Percentiles rank a stretch among this genome's conserved stretches.
These are phyloP conservation scores for Eustoma russellianum DNA, from an alignment of 257 asterid genomes.

Conservation along the genomic window DNA sequence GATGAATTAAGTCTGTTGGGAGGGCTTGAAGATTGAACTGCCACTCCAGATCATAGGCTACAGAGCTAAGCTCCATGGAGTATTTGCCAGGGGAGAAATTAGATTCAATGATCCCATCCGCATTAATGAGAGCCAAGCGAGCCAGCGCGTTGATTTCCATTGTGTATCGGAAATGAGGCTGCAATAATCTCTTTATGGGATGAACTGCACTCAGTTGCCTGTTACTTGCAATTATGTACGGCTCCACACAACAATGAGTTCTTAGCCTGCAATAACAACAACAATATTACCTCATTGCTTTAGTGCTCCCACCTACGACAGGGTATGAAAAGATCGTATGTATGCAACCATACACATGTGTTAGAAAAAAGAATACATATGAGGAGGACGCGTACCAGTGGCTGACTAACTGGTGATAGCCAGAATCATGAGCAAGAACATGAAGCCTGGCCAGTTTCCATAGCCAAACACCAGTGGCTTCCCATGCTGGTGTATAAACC, in stretches of 20 bases:
- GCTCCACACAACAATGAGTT: constrained; percentile 67
- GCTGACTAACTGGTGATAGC: constrained; percentile 58
- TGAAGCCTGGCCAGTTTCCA: constrained; percentile 77
- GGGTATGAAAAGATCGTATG: too few relatives aligned
- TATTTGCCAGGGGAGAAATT: constrained; percentile 48
- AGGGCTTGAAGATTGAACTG: constrained; percentile 57
- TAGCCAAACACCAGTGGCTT: constrained; percentile 56
- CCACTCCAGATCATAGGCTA: constrained; percentile 55
- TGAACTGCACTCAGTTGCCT: constrained; percentile 78
- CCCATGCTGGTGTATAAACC: constrained; percentile 34
- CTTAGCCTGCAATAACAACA: constrained; percentile 74
- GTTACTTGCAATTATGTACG: constrained; percentile 63
- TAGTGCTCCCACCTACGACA: too few relatives aligned
- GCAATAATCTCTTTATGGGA: constrained; percentile 55
- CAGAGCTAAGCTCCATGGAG: constrained; percentile 49
- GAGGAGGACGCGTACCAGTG: constrained; percentile 49
- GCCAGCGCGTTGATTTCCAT: constrained; percentile 83
- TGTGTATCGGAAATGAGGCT: constrained; percentile 79
- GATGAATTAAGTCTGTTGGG: constrained; percentile 54
- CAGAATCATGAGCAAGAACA: constrained; percentile 68
- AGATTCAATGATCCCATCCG: constrained; percentile 49
- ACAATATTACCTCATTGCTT: too few relatives aligned
- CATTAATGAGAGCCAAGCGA: constrained; percentile 50
- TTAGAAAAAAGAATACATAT: too few relatives aligned
- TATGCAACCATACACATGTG: too few relatives aligned